A percentile compares a stretch with the other conserved stretches of the same genome.
phyloP scores from a whole-genome alignment of 768 basidiomycete species.

The Kwoniella heveanensis region DNA sequence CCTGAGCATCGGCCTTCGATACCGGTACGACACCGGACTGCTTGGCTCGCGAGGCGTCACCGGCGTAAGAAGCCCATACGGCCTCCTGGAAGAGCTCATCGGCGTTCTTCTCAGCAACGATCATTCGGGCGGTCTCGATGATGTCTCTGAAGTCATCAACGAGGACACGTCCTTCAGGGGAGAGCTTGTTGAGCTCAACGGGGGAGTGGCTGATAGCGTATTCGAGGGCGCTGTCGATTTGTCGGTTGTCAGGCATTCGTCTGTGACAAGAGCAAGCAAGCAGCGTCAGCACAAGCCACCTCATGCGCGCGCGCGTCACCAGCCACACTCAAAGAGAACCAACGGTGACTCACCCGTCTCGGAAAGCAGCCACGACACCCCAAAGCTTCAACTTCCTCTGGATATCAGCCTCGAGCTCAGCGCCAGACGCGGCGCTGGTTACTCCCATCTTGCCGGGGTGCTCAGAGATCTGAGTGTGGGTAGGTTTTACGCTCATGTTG shows the following conservation, averaged over 20 bases:
- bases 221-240: constrained; percentile 72
- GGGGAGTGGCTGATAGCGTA: constrained; percentile 68
- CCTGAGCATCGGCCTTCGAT: constrained; percentile 62
- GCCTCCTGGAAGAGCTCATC: constrained; percentile 94
- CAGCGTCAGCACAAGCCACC: constrained; percentile 58
- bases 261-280: constrained; percentile 74
- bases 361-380: constrained; percentile 77
- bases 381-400: constrained; percentile 83
- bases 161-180: constrained; percentile 73
- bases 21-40: constrained; percentile 60
- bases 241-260: constrained; percentile 74
- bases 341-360: constrained; percentile 61
- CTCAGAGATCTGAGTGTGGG: constrained; percentile 39
- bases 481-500: constrained; percentile 25
- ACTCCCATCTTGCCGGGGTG: constrained; percentile 62
- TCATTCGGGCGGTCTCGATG: constrained; percentile 68
- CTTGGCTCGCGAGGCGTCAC: constrained; percentile 58
- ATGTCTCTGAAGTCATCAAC: constrained; percentile 72
- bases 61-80: constrained; percentile 63
- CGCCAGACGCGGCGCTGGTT: constrained; percentile 67
- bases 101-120: constrained; percentile 78
- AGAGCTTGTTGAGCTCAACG: constrained; percentile 68
- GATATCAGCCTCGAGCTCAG: constrained; percentile 69
- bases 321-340: constrained; percentile 3
- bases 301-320: neutral